These are phyloP conservation scores for Carex cristatella DNA, from an alignment of 176 grass and related monocot genomes.

Conservation along the genomic window DNA sequence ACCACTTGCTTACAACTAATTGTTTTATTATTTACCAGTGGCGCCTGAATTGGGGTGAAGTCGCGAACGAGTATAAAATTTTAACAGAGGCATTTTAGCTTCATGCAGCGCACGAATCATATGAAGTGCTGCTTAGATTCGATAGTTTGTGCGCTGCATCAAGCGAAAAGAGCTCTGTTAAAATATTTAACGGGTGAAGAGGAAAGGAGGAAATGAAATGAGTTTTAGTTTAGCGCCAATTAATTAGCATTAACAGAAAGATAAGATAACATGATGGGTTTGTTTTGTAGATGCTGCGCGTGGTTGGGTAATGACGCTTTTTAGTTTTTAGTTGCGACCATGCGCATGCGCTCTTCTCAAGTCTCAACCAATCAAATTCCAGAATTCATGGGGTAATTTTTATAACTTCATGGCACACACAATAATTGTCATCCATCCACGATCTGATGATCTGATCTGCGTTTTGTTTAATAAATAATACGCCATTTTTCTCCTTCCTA, in stretches of 20 bases:
- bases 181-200: no score
- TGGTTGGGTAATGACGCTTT: constrained; percentile 4
- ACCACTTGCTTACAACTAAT: background rate
- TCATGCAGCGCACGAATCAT: no score
- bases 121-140: no score
- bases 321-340: background rate
- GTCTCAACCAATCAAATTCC: background rate
- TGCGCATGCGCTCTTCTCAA: background rate
- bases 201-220: background rate
- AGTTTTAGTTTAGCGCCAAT: background rate
- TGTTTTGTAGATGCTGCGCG: constrained; percentile 1
- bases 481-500: background rate
- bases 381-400: background rate
- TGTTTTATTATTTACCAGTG: background rate
- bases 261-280: background rate
- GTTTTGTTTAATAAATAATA: background rate
- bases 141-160: no score
- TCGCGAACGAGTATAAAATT: no score
- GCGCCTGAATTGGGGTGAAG: background rate
- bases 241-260: background rate
- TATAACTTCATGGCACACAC: background rate
- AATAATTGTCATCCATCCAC: background rate
- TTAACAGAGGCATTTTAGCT: no score
- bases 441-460: background rate
- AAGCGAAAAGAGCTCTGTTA: no score